Evolutionary conservation across 78 protist species (phyloP).

Genomic region (Bodo saltans): DNA sequence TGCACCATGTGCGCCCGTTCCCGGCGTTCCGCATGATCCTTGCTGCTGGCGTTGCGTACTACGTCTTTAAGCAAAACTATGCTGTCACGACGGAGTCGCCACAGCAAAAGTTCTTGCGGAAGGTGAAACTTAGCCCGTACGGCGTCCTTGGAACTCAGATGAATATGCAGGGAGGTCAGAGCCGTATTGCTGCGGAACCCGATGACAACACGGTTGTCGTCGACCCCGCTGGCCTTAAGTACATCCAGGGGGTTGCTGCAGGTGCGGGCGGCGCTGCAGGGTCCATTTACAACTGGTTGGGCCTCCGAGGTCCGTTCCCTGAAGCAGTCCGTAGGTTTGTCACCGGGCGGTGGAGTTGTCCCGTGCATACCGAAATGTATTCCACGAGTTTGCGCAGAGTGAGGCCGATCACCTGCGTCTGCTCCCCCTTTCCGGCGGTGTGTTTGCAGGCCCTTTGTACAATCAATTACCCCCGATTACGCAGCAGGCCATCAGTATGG

Average conservation of each 20-base stretch:
- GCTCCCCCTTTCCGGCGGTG: constrained; percentile 22
- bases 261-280: constrained; percentile 32
- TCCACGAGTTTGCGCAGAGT: constrained; percentile 10
- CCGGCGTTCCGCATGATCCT: background rate
- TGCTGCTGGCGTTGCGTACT: background rate
- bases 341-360: background rate
- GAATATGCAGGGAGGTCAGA: background rate
- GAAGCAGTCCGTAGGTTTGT: background rate
- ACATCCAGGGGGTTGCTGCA: constrained; percentile 9
- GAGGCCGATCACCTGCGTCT: background rate
- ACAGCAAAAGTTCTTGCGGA: background rate
- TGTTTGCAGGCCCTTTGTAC: background rate
- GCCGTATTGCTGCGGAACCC: background rate
- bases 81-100: background rate
- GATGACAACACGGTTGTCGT: background rate
- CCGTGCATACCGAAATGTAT: background rate
- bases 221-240: constrained; percentile 25
- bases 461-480: constrained; percentile 2
- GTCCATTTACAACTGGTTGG: constrained; percentile 11
- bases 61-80: background rate
- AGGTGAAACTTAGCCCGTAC: background rate
- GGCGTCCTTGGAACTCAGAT: constrained; percentile 17
- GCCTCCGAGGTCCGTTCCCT: background rate
- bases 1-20: background rate
- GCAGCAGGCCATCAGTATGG: background rate